Evolutionary conservation across 345 rosid species (phyloP).

Genomic region (Eucalyptus pauciflora): DNA sequence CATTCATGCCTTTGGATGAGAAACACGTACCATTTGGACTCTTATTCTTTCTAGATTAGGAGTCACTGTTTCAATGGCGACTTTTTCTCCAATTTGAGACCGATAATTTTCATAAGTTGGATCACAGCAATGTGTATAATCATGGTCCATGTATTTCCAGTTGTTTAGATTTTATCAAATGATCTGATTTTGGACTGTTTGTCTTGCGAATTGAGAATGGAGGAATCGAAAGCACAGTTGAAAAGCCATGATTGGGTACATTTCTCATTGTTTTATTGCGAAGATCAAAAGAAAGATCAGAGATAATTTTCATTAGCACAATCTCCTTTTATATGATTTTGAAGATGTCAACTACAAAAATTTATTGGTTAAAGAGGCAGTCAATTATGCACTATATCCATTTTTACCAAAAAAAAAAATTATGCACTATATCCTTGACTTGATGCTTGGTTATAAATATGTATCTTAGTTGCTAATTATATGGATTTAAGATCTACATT

Average conservation of each 20-base stretch:
- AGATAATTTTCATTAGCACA: neutral
- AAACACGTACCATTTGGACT: neutral
- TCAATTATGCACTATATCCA: neutral
- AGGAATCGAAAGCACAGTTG: neutral
- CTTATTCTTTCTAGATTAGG: neutral
- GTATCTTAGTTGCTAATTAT: neutral
- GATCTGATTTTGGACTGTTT: neutral
- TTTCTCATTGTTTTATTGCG: neutral
- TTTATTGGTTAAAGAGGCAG: neutral
- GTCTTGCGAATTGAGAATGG: neutral
- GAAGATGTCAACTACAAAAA: neutral
- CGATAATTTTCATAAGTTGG: neutral
- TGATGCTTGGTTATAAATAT: neutral
- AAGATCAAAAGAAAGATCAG: neutral
- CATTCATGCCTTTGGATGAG: neutral
- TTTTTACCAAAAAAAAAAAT: too few relatives aligned
- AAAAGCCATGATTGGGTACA: neutral
- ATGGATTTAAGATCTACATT: neutral
- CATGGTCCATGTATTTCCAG: neutral
- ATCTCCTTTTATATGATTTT: neutral
- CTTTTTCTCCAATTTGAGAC: neutral
- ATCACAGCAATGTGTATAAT: neutral
- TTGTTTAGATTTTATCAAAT: neutral
- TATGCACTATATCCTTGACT: neutral
- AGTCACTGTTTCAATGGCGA: neutral